These are phyloP conservation scores for Sugiyamaella sp. DNA, from an alignment of 1,139 yeast genomes.

Conservation along the genomic window DNA sequence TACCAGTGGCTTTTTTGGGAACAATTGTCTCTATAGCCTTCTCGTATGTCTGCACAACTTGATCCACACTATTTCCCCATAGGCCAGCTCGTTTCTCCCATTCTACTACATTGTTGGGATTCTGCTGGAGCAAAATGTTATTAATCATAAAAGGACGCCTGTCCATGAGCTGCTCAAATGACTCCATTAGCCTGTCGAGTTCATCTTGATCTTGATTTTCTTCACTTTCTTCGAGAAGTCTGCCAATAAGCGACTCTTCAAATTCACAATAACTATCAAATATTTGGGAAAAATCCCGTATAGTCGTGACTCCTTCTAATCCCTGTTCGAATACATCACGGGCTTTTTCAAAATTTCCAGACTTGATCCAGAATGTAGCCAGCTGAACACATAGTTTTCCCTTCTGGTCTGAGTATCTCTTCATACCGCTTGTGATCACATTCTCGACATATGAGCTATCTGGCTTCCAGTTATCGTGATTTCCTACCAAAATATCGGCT, in stretches of 20 bases:
- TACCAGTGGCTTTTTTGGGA: conserved; percentile 56
- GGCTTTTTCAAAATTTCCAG: conserved; percentile 47
- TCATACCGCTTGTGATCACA: conserved; percentile 47
- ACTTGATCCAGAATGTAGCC: conserved; percentile 52
- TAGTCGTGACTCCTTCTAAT: conserved; percentile 49
- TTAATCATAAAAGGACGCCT: conserved; percentile 60
- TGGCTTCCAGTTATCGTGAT: conserved; percentile 22
- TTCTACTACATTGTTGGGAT: conserved; percentile 60
- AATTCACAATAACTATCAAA: conserved; percentile 67
- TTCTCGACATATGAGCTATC: conserved; percentile 39
- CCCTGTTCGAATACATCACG: conserved; percentile 56
- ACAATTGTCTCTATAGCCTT: conserved; percentile 69
- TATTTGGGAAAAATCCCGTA: conserved; percentile 64
- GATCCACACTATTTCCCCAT: conserved; percentile 45
- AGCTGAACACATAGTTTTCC: conserved; percentile 55
- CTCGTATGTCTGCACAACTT: conserved; percentile 60
- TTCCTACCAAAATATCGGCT: conserved; percentile 48
- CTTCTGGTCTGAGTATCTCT: conserved; percentile 62
- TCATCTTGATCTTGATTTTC: conserved; percentile 36
- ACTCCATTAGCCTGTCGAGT: conserved; percentile 49
- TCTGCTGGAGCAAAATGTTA: conserved; percentile 67
- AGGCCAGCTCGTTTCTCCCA: conserved; percentile 69
- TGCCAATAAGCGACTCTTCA: conserved; percentile 55
- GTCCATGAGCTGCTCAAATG: conserved; percentile 59
- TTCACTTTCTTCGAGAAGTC: conserved; percentile 43